These are phyloP conservation scores for Triticum monococcum DNA, from an alignment of 176 grass and related monocot genomes.

Conservation along the genomic window DNA sequence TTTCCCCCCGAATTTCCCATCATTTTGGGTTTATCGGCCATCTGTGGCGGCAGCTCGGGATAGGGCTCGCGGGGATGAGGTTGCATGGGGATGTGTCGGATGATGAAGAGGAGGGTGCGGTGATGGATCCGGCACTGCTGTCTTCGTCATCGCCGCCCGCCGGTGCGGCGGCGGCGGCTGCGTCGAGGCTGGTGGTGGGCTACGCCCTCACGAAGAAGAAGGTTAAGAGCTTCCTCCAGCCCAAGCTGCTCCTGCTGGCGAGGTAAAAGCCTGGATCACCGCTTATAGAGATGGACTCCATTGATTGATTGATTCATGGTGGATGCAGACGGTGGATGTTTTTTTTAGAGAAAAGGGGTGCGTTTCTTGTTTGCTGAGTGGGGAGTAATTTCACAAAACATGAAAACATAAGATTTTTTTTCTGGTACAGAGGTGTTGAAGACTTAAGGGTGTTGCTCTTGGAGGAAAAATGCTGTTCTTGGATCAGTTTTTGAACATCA, in stretches of 20 bases:
- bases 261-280: conserved; percentile 59
- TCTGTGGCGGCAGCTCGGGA: conserved; percentile 24
- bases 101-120: conserved; percentile 26
- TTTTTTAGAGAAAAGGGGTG: conserved; percentile 16
- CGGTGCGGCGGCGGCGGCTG: conserved; percentile 12
- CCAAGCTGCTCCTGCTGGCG: conserved; percentile 69
- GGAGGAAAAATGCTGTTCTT: conserved; percentile 1
- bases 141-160: conserved; percentile 29
- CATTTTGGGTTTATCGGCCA: conserved; percentile 21
- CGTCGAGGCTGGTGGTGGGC: conserved; percentile 66
- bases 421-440: conserved; percentile 21
- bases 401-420: background rate
- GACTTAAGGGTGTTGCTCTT: conserved; percentile 3
- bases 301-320: conserved; percentile 5
- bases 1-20: background rate
- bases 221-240: conserved; percentile 94
- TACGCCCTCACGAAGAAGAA: conserved; percentile 97
- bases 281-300: conserved; percentile 22
- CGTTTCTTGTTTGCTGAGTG: background rate
- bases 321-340: conserved; percentile 9
- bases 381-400: background rate
- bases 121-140: conserved; percentile 29
- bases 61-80: conserved; percentile 46
- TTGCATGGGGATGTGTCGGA: conserved; percentile 45
- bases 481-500: background rate